Percentiles rank a stretch among this genome's conserved stretches.
Evolutionary conservation across 106 monocot genomes (phyloP).

Genomic region (Amphibolis antarctica): DNA sequence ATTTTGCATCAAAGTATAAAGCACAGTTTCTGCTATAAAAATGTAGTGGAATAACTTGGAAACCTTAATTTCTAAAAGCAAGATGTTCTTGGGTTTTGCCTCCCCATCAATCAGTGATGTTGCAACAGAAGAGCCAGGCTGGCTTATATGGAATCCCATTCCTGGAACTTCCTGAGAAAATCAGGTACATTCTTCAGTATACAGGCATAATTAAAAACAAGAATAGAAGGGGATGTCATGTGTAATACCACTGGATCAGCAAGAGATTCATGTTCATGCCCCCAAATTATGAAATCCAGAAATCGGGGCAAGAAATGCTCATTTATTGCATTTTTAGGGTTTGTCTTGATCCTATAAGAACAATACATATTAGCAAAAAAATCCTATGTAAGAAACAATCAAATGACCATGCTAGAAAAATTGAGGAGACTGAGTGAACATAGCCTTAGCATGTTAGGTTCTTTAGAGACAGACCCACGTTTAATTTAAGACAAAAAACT

Average conservation of each 20-base stretch:
- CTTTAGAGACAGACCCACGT: no score
- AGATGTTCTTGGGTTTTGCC: slow-evolving; percentile 89
- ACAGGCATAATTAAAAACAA: background rate
- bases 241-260: slow-evolving; percentile 84
- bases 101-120: slow-evolving; percentile 99
- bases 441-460: no score
- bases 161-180: slow-evolving; percentile 82
- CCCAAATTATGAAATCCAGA: slow-evolving; percentile 92
- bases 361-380: background rate
- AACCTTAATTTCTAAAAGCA: slow-evolving; percentile 96
- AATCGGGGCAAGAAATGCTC: slow-evolving; percentile 98
- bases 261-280: slow-evolving; percentile 99
- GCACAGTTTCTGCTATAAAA: background rate
- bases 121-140: slow-evolving; percentile 98
- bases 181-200: background rate
- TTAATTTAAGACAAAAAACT: no score
- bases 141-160: slow-evolving; percentile 98
- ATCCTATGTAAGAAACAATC: background rate
- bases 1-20: background rate
- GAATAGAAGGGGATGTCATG: background rate
- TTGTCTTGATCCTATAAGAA: slow-evolving; percentile 69
- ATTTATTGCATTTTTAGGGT: slow-evolving; percentile 97
- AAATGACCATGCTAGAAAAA: no score
- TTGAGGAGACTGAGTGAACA: no score
- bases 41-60: background rate